Evolutionary conservation across 805 yeast species (phyloP).

Genomic region (Pichia nanzhaoensis): DNA sequence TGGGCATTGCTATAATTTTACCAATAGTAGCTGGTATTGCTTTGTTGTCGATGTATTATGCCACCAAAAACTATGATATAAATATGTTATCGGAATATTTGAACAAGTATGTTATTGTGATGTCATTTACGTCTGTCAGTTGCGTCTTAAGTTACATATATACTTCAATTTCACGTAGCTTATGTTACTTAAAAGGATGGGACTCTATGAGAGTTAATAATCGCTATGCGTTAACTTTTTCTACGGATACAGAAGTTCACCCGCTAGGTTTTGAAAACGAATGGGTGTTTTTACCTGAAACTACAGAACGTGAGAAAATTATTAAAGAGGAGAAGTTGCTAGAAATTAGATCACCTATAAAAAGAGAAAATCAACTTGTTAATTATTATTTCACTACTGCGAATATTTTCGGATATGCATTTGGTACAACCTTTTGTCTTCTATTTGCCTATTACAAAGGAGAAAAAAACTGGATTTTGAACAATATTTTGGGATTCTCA

Average conservation of each 20-base stretch:
- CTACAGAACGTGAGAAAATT: constrained; percentile 27
- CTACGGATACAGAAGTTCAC: constrained; percentile 32
- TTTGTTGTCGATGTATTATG: constrained; percentile 35
- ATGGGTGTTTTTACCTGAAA: constrained; percentile 23
- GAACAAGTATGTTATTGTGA: constrained; percentile 30
- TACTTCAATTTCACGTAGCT: constrained; percentile 24
- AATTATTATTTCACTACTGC: constrained; percentile 32
- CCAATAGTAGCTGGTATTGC: constrained; percentile 39
- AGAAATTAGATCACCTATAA: constrained; percentile 19
- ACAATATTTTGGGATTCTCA: constrained; percentile 37
- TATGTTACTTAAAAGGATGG: constrained; percentile 24
- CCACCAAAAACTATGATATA: constrained; percentile 29
- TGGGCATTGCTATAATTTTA: constrained; percentile 32
- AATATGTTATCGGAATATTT: constrained; percentile 29
- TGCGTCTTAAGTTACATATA: constrained; percentile 26
- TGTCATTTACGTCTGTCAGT: constrained; percentile 31
- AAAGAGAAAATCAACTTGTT: constrained; percentile 27
- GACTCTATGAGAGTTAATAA: constrained; percentile 26
- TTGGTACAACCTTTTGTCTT: constrained; percentile 15
- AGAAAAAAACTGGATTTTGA: constrained; percentile 39
- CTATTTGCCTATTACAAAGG: constrained; percentile 22
- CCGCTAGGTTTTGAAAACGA: constrained; percentile 35
- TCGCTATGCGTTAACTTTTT: constrained; percentile 37
- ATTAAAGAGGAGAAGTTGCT: constrained; percentile 24
- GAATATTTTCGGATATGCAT: constrained; percentile 22